A percentile compares a stretch with the other conserved stretches of the same genome.
These are phyloP conservation scores for Aureobasidium zeae DNA, from an alignment of 2,329 filamentous ascomycete genomes.

Conservation along the genomic window DNA sequence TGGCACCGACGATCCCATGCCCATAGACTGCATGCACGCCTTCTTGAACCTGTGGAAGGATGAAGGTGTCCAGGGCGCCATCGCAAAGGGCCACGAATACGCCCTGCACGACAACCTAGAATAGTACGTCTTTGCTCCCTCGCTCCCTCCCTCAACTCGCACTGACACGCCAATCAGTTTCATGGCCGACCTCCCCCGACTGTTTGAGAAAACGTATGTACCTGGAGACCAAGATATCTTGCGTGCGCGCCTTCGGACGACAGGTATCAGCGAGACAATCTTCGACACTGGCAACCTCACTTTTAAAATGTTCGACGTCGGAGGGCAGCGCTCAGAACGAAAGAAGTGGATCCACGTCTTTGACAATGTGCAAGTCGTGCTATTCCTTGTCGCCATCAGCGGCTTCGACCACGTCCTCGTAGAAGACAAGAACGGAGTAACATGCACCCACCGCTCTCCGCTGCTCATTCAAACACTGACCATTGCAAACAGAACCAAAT, in stretches of 20 bases:
- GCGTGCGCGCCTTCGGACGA: conserved; percentile 93
- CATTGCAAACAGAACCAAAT: conserved; percentile 53
- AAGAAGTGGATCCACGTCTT: conserved; percentile 99
- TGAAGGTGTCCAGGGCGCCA: conserved; percentile 73
- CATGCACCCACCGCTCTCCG: not conserved
- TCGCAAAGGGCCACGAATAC: conserved; percentile 90
- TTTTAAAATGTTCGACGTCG: conserved; percentile 96
- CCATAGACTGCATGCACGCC: conserved; percentile 65
- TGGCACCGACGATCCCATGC: conserved; percentile 69
- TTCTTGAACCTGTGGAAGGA: conserved; percentile 82
- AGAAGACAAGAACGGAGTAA: conserved; percentile 64
- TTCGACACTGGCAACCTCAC: conserved; percentile 93
- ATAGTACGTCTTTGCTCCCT: conserved; percentile 55
- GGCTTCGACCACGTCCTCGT: conserved; percentile 95
- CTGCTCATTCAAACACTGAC: not conserved
- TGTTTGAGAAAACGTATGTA: conserved; percentile 65
- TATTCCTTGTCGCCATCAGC: conserved; percentile 93
- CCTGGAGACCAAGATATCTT: conserved; percentile 93
- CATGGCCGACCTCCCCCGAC: conserved; percentile 57
- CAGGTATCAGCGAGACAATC: conserved; percentile 91
- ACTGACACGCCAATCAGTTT: conserved; percentile 53
- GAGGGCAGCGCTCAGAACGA: conserved; percentile 87
- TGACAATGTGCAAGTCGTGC: conserved; percentile 92
- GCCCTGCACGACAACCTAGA: conserved; percentile 89
- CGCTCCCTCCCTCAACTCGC: not conserved